Evolutionary conservation across 1,284 basidiomycete genomes (phyloP).

Genomic region (Ganoderma sinense): DNA sequence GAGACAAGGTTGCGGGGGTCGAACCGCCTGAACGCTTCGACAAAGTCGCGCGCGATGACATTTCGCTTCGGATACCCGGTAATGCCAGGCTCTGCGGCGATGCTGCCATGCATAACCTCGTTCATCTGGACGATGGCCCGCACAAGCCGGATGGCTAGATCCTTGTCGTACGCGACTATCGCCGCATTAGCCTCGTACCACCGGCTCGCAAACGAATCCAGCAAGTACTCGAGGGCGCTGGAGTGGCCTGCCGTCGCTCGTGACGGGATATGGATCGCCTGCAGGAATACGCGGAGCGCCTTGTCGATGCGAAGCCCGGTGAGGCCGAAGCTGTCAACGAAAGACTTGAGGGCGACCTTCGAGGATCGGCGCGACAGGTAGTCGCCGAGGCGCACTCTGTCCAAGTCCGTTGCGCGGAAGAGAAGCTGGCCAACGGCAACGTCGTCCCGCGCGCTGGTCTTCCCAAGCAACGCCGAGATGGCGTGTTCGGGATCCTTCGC

Average conservation of each 20-base stretch:
- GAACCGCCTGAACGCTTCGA: constrained; percentile 78
- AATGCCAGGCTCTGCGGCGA: constrained; percentile 66
- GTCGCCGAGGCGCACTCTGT: constrained; percentile 83
- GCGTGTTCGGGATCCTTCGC: constrained; percentile 76
- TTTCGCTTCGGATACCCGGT: constrained; percentile 69
- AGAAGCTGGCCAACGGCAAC: constrained; percentile 80
- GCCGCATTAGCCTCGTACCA: constrained; percentile 92
- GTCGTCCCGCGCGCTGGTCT: constrained; percentile 65
- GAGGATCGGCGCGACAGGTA: constrained; percentile 81
- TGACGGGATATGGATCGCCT: constrained; percentile 78
- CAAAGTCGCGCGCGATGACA: constrained; percentile 79
- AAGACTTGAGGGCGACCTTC: constrained; percentile 80
- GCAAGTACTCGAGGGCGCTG: constrained; percentile 66
- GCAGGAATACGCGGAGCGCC: constrained; percentile 88
- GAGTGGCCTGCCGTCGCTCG: constrained; percentile 52
- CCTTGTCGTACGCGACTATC: constrained; percentile 80
- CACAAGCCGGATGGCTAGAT: constrained; percentile 81
- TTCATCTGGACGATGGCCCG: constrained; percentile 90
- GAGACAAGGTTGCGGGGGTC: constrained; percentile 76
- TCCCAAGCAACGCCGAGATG: constrained; percentile 68
- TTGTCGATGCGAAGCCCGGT: constrained; percentile 86
- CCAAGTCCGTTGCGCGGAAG: constrained; percentile 86
- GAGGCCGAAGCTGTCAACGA: constrained; percentile 89
- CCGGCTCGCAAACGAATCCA: constrained; percentile 87
- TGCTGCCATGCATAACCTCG: constrained; percentile 75